phyloP scores from a whole-genome alignment of 2,329 filamentous ascomycete genomes.

The Davidsoniella virescens region DNA sequence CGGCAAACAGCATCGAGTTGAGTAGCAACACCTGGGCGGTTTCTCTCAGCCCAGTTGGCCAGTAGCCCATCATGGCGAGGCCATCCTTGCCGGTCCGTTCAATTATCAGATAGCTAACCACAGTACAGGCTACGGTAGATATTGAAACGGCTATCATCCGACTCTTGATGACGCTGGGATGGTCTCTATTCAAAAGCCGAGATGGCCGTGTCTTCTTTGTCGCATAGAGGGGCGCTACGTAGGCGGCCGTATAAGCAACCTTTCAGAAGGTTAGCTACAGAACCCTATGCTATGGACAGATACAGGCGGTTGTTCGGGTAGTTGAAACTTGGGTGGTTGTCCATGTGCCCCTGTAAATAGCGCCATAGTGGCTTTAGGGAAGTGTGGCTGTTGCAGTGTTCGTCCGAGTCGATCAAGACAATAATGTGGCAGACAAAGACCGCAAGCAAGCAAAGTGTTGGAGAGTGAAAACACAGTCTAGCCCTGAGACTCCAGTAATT shows the following conservation, averaged over 20 bases:
- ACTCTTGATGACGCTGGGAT: slow-evolving; percentile 74
- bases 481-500: too few species aligned
- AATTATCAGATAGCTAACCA: slow-evolving; percentile 51
- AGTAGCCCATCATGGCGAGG: slow-evolving; percentile 53
- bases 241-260: slow-evolving; percentile 72
- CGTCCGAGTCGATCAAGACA: too few species aligned
- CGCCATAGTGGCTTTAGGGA: not conserved
- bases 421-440: not conserved
- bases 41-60: slow-evolving; percentile 55
- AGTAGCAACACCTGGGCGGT: slow-evolving; percentile 48
- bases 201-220: slow-evolving; percentile 67
- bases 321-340: not conserved
- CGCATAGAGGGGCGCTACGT: slow-evolving; percentile 83
- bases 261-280: slow-evolving; percentile 19
- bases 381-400: slow-evolving; percentile 5
- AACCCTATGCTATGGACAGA: not conserved
- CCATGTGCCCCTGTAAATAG: not conserved
- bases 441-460: not conserved
- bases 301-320: not conserved
- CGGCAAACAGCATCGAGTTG: slow-evolving; percentile 64
- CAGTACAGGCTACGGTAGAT: slow-evolving; percentile 49
- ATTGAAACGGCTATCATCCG: slow-evolving; percentile 66
- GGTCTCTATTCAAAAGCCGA: slow-evolving; percentile 63
- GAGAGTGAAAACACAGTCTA: not conserved
- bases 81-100: slow-evolving; percentile 1